Conservation (phyloP, 306 rosid genomes). For the Sechiopsis laciniata region DNA sequence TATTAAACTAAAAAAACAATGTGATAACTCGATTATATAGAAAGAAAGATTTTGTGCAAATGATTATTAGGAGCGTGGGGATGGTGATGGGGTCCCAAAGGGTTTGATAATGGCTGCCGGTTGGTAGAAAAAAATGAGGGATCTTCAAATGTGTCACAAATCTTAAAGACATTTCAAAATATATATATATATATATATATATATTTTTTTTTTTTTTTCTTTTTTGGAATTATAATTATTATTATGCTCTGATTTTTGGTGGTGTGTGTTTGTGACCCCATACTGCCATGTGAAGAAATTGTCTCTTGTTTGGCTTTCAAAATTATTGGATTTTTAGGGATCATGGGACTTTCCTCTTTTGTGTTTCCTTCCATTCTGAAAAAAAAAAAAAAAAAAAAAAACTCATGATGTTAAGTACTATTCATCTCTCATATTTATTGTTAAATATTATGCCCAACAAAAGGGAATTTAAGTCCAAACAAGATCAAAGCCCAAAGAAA, state of each 20-base stretch:
- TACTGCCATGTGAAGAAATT: neutral
- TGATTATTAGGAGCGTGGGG: neutral
- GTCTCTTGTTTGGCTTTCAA: conserved; percentile 2
- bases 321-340: neutral
- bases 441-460: no score
- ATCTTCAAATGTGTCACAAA: neutral
- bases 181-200: no score
- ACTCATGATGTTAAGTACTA: no score
- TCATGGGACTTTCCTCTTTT: neutral
- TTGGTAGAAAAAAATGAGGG: neutral
- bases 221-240: neutral
- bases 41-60: neutral
- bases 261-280: neutral
- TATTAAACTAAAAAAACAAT: no score
- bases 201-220: no score
- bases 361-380: neutral
- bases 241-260: neutral
- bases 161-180: neutral
- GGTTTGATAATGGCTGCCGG: neutral
- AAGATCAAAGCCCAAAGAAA: no score
- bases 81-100: neutral
- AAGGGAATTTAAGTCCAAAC: no score
- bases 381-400: no score
- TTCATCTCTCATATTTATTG: no score
- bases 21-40: no score